Base-by-base conservation (phyloP, 2,329 filamentous ascomycete species). In the Aspergillus texensis region DNA sequence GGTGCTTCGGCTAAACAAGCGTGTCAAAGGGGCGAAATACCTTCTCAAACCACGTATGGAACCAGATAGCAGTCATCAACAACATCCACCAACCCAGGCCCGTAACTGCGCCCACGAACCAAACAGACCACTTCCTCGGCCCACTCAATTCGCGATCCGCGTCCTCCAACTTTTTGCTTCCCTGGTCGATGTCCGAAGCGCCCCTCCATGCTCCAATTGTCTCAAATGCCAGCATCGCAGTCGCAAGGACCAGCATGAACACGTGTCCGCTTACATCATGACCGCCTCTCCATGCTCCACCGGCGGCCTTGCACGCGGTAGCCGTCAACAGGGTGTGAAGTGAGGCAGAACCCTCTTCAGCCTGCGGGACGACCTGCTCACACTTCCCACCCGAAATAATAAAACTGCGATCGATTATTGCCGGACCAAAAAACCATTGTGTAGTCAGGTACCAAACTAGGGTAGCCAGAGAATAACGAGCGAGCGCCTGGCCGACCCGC, bases 11-110 rank as follows among this genome's bases (percentile, higher is more conserved):
- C 26, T 0, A 68, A 78, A 62, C 78, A 74, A 30, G 26, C 3
- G 34, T 32, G 12, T 19, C 48, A 32, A 6, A 34, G 28, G 48
- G 48, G 28, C 28, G 59, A 58, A 58, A 73, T 72, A 91, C 90
- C 90, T 98, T 99, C 82, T 99, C 95, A 72, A 96, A 89, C 94
- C 94, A 98, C 0, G 95, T 99, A 78, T 99, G 95, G 74, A 99
- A 99, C 84, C 94, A 99, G 45, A 96, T 94, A 3, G 94, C 94
- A 46, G 95, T 99, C 95, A 99, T 99, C 65, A 98, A 84, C 75
- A 99, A 79, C 95, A 99, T 99, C 92, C 95, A 98, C 82, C 89
- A 86, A 74, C 90, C 92, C 74, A 97, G 72, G 0, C 79, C 88
- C 21, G 91, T 85, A 30, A 97, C 87, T 0, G 74, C 84, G 28